These are phyloP conservation scores for Picea glauca DNA, from an alignment of 75 land plant species.

Conservation along the genomic window DNA sequence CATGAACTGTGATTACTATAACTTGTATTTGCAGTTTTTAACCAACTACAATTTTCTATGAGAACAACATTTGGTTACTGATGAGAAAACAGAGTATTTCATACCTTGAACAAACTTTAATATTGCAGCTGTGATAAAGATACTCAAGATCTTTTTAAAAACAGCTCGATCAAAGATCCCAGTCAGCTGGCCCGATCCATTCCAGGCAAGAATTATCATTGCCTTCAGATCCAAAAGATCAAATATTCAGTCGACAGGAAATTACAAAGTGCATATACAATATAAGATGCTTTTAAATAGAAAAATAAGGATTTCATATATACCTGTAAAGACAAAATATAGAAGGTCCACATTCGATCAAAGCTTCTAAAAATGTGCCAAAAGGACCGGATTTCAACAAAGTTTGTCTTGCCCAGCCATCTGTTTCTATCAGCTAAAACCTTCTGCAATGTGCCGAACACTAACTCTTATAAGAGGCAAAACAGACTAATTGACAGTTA, in stretches of 20 bases:
- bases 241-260: not conserved
- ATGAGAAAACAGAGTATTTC: not conserved
- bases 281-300: not conserved
- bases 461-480: not conserved
- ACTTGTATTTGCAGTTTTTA: not conserved
- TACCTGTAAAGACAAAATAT: slow-evolving; percentile 87
- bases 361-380: slow-evolving; percentile 99
- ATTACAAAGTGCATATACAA: not conserved
- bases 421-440: not conserved
- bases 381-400: slow-evolving; percentile 95
- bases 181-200: slow-evolving; percentile 53
- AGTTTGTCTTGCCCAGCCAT: slow-evolving; percentile 86
- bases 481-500: not conserved
- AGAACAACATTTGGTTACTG: not conserved
- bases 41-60: not conserved
- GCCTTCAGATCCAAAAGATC: slow-evolving; percentile 40
- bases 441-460: not conserved
- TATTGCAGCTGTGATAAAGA: slow-evolving; percentile 93
- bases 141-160: slow-evolving; percentile 74
- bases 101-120: slow-evolving; percentile 88
- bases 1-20: not conserved
- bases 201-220: slow-evolving; percentile 93
- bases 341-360: slow-evolving; percentile 97
- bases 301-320: not conserved
- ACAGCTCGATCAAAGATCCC: slow-evolving; percentile 45